These are phyloP conservation scores for Plantago lanceolata DNA, from an alignment of 305 asterid species.

Conservation along the genomic window DNA sequence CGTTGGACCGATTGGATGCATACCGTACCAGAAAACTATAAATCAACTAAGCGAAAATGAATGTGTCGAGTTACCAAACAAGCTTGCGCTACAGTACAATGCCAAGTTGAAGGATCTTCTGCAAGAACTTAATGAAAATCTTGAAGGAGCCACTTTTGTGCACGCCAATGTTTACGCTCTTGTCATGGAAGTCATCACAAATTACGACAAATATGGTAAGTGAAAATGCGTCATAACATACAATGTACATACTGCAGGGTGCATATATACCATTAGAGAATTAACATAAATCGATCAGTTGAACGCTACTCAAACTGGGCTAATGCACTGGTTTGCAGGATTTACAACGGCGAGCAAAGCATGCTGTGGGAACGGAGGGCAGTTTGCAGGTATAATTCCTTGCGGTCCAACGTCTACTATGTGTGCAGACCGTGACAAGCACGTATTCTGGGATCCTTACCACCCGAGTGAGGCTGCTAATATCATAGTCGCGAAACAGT, in stretches of 20 bases:
- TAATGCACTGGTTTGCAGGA: constrained; percentile 37
- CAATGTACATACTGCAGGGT: too few species aligned
- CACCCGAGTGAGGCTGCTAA: constrained; percentile 96
- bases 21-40: constrained; percentile 84
- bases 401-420: constrained; percentile 83
- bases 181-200: constrained; percentile 82
- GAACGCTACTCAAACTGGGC: not conserved
- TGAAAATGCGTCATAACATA: not conserved
- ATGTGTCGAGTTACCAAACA: constrained; percentile 70
- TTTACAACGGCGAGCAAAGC: constrained; percentile 61
- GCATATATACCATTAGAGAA: not conserved
- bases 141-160: constrained; percentile 66
- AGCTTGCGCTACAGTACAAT: constrained; percentile 78
- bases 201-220: constrained; percentile 70
- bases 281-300: too few species aligned
- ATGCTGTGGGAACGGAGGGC: constrained; percentile 93
- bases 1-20: constrained; percentile 95
- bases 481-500: constrained; percentile 61
- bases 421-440: constrained; percentile 65
- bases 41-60: constrained; percentile 57
- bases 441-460: constrained; percentile 91
- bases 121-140: constrained; percentile 50
- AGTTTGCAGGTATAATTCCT: constrained; percentile 78
- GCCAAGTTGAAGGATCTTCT: constrained; percentile 54
- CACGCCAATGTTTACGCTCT: constrained; percentile 74